Percentiles rank a stretch among this genome's conserved stretches.
Conservation (phyloP, 177 flowering plant species). For the Vitis hybrid region DNA sequence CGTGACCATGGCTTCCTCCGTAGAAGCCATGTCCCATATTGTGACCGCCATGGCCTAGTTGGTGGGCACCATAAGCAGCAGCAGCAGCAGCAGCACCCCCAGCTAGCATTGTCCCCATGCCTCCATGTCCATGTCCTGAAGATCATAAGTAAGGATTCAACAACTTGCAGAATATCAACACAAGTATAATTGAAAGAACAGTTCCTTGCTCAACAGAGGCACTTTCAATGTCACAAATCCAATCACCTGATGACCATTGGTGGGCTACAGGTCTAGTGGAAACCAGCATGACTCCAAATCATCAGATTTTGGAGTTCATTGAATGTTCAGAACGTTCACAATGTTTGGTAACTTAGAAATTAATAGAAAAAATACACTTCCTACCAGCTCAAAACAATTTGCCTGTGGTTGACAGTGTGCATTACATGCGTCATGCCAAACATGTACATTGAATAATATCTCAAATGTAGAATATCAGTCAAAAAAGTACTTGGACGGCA, state of each 20-base stretch:
- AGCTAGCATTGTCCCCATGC: slow-evolving; percentile 54
- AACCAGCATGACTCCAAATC: background rate
- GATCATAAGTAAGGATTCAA: background rate
- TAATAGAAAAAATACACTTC: background rate
- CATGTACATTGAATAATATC: background rate
- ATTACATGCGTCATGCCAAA: background rate
- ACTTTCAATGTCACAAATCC: too few relatives aligned
- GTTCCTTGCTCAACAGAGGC: background rate
- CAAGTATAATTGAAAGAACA: background rate
- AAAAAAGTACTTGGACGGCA: too few relatives aligned
- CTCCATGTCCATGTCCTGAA: slow-evolving; percentile 52
- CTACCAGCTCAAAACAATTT: background rate
- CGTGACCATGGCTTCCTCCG: slow-evolving; percentile 6
- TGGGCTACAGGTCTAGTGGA: background rate
- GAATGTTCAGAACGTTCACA: background rate
- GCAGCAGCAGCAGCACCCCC: slow-evolving; percentile 91
- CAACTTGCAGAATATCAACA: background rate
- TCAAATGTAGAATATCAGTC: too few relatives aligned
- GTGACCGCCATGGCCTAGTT: slow-evolving; percentile 24
- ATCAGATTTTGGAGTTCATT: background rate
- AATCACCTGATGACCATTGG: too few relatives aligned
- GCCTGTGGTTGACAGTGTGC: background rate
- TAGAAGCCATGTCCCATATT: slow-evolving; percentile 15
- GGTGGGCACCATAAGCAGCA: slow-evolving; percentile 71
- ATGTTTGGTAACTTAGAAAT: background rate